Evolutionary conservation across 495 filamentous ascomycete genomes (phyloP).

Genomic region (Podospora pseudoanserina): DNA sequence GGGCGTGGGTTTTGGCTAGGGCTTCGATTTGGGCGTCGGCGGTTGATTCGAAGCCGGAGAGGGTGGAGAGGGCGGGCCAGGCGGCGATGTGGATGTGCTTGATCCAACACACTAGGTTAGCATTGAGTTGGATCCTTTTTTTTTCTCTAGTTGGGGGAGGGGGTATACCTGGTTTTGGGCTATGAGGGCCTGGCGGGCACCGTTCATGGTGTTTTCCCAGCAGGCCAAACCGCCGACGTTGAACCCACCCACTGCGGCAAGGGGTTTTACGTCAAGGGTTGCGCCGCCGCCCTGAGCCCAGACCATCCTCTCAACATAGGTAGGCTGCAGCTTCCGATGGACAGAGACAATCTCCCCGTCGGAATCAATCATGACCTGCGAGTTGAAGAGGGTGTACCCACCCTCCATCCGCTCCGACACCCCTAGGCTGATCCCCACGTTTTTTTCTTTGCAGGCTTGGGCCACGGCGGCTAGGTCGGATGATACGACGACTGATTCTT

Average conservation of each 20-base stretch:
- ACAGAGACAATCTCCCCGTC: constrained; percentile 41
- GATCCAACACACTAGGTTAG: too few species aligned
- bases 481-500: constrained; percentile 34
- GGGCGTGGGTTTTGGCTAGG: constrained; percentile 43
- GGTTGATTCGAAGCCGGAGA: constrained; percentile 34
- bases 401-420: constrained; percentile 38
- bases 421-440: constrained; percentile 35
- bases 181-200: constrained; percentile 42
- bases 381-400: constrained; percentile 43
- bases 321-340: constrained; percentile 50
- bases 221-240: constrained; percentile 48
- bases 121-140: too few species aligned
- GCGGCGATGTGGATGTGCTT: constrained; percentile 38
- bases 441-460: constrained; percentile 29
- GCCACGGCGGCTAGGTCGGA: constrained; percentile 35
- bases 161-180: constrained; percentile 27
- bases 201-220: constrained; percentile 49
- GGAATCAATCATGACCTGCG: constrained; percentile 39
- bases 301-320: constrained; percentile 44
- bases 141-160: too few species aligned
- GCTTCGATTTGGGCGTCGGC: constrained; percentile 43
- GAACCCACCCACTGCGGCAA: constrained; percentile 20
- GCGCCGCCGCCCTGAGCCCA: constrained; percentile 44
- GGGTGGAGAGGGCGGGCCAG: constrained; percentile 41
- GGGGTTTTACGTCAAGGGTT: constrained; percentile 28